Percentiles rank a stretch among this genome's conserved stretches.
Evolutionary conservation across 140 eudicot species (phyloP).

Genomic region (Ambrosia hybrid): DNA sequence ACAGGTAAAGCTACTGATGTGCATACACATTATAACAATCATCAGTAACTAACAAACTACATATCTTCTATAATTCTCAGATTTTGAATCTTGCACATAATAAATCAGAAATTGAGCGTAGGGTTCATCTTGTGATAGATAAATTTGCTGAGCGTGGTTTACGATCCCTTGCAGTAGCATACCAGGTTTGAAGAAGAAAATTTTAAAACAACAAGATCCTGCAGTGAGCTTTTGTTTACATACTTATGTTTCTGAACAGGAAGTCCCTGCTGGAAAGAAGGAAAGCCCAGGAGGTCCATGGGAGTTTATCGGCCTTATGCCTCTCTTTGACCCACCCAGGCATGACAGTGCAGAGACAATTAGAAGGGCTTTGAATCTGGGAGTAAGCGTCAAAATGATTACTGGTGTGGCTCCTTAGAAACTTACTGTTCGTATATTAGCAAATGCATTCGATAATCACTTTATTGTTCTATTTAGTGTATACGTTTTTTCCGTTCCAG

Average conservation of each 20-base stretch:
- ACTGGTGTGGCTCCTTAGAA: slow-evolving; percentile 24
- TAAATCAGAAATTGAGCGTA: slow-evolving; percentile 73
- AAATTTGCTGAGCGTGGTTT: slow-evolving; percentile 90
- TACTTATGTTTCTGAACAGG: slow-evolving; percentile 35
- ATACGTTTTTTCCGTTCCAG: neutral
- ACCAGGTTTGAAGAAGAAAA: slow-evolving; percentile 46
- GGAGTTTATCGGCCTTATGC: slow-evolving; percentile 82
- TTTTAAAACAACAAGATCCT: neutral
- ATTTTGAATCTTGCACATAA: slow-evolving; percentile 75
- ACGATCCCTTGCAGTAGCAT: slow-evolving; percentile 87
- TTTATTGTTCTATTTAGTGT: neutral
- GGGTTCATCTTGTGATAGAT: slow-evolving; percentile 81
- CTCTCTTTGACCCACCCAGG: slow-evolving; percentile 88
- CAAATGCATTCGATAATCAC: neutral
- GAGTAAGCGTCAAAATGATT: slow-evolving; percentile 85
- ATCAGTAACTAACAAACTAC: slow-evolving; percentile 12
- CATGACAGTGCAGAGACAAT: slow-evolving; percentile 93
- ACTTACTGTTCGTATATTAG: neutral
- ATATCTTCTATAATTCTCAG: slow-evolving; percentile 32
- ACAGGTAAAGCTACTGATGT: slow-evolving; percentile 49
- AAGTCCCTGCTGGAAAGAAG: slow-evolving; percentile 83
- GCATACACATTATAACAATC: neutral
- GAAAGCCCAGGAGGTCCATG: slow-evolving; percentile 91
- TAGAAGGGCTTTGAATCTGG: slow-evolving; percentile 72
- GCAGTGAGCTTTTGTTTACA: neutral